Conservation (phyloP, 805 yeast genomes). For the Cyberlindnera mycetangii region DNA sequence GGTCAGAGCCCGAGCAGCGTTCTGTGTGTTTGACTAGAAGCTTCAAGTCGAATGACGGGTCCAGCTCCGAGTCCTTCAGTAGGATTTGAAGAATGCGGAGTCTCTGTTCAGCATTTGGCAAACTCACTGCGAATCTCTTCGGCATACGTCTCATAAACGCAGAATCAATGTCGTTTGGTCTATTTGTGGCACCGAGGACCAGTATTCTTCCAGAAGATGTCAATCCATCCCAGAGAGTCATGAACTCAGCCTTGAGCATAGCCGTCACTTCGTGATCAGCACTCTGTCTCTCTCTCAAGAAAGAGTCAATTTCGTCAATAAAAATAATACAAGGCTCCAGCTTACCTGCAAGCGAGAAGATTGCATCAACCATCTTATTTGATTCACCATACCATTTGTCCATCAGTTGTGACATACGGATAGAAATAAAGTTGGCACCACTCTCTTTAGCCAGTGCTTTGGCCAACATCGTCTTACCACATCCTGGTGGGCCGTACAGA, state of each 20-base stretch:
- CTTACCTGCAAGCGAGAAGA: constrained; percentile 84
- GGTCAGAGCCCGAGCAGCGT: constrained; percentile 87
- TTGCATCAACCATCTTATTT: constrained; percentile 89
- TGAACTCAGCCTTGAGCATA: constrained; percentile 90
- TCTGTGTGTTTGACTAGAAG: constrained; percentile 59
- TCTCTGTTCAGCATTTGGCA: constrained; percentile 71
- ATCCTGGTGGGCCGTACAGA: constrained; percentile 94
- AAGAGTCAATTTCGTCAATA: constrained; percentile 95
- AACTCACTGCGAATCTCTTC: constrained; percentile 73
- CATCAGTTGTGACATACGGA: constrained; percentile 90
- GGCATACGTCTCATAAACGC: constrained; percentile 95
- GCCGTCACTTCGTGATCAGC: constrained; percentile 95
- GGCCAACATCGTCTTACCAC: constrained; percentile 97
- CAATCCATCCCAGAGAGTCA: constrained; percentile 97
- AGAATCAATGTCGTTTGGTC: constrained; percentile 86
- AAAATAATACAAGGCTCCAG: constrained; percentile 93
- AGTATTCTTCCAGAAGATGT: constrained; percentile 72
- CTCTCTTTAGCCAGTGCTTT: constrained; percentile 92
- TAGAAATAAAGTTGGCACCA: constrained; percentile 86
- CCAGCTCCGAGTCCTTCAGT: constrained; percentile 62
- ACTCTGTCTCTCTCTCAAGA: constrained; percentile 78
- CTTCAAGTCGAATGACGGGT: constrained; percentile 54
- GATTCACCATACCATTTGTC: constrained; percentile 98
- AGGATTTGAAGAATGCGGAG: constrained; percentile 65
- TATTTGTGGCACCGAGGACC: constrained; percentile 92